phyloP scores from a whole-genome alignment of 257 asterid species.

The Solanum pennellii region DNA sequence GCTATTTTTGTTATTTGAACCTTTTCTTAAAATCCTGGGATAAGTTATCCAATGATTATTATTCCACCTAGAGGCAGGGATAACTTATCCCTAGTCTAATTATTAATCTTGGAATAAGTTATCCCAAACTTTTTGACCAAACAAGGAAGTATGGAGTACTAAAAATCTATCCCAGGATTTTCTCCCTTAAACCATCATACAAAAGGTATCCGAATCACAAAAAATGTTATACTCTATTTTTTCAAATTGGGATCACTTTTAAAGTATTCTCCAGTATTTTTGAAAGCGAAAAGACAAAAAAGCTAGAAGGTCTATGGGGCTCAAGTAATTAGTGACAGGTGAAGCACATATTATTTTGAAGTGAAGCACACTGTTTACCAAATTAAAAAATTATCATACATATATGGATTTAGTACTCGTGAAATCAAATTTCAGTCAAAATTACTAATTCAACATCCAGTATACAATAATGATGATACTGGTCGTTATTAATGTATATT shows the following conservation, averaged over 20 bases:
- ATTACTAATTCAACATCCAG: background rate
- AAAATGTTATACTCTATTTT: background rate
- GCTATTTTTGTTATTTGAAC: background rate
- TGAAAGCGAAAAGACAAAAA: background rate
- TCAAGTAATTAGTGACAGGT: background rate
- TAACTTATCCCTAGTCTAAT: too few relatives aligned
- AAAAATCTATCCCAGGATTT: background rate
- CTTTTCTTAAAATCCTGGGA: background rate
- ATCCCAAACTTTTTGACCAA: too few relatives aligned
- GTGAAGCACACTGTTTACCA: background rate
- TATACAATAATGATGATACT: background rate
- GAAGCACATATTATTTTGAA: background rate
- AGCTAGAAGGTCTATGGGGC: background rate
- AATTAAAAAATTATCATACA: background rate
- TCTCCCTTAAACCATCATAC: background rate
- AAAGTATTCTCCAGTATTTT: background rate
- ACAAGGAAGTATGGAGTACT: background rate
- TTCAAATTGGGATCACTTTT: background rate
- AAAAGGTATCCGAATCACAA: background rate
- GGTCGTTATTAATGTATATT: background rate
- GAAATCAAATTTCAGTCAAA: background rate
- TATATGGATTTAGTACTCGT: background rate
- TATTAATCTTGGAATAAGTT: too few relatives aligned
- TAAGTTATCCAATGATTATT: background rate
- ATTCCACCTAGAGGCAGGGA: background rate